These are phyloP conservation scores for Salix brachista DNA, from an alignment of 345 rosid genomes.

Conservation along the genomic window DNA sequence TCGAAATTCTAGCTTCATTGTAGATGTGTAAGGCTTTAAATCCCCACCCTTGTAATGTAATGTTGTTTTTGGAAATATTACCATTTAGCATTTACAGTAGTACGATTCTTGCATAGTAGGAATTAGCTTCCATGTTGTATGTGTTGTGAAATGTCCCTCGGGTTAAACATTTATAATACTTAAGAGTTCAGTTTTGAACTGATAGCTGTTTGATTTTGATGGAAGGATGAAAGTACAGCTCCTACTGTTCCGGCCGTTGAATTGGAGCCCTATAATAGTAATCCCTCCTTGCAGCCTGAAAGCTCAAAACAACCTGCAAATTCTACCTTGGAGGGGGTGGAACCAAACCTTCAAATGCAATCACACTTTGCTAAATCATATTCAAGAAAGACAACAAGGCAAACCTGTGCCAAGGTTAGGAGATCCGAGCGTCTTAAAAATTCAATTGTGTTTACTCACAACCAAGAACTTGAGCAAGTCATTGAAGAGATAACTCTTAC, in stretches of 20 bases:
- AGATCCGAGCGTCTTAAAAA: slow-evolving; percentile 39
- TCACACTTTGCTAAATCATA: background rate
- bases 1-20: background rate
- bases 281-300: slow-evolving; percentile 9
- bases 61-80: background rate
- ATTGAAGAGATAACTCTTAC: slow-evolving; percentile 29
- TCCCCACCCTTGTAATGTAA: background rate
- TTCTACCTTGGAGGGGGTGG: slow-evolving; percentile 6
- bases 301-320: slow-evolving; percentile 1
- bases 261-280: slow-evolving; percentile 16
- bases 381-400: slow-evolving; percentile 5
- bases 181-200: background rate
- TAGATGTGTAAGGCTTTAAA: background rate
- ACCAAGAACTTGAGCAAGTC: slow-evolving; percentile 20
- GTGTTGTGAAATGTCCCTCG: too few species aligned
- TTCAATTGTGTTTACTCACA: slow-evolving; percentile 10
- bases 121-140: too few species aligned
- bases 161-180: too few species aligned
- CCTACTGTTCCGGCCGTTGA: slow-evolving; percentile 3
- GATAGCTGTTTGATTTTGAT: slow-evolving; percentile 6
- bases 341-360: slow-evolving; percentile 3
- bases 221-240: slow-evolving; percentile 14
- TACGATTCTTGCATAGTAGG: background rate
- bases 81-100: background rate
- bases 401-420: slow-evolving; percentile 12